Conservation (phyloP, 768 basidiomycete genomes). For the Boletus patriciae region DNA sequence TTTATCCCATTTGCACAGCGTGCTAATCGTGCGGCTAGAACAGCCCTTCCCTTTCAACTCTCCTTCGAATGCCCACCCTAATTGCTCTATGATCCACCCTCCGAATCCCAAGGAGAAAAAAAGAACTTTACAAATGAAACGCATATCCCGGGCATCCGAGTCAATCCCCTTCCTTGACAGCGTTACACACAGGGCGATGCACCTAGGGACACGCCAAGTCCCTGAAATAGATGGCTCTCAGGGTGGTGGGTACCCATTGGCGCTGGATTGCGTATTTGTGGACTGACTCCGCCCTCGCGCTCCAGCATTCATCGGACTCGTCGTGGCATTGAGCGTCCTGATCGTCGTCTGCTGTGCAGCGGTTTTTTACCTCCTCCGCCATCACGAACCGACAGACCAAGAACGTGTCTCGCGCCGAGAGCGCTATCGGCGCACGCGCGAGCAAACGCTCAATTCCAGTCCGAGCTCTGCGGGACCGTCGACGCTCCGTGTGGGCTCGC, state of each 20-base stretch:
- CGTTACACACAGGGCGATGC: not conserved
- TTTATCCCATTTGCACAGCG: not conserved
- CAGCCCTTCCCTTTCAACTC: not conserved
- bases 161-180: not conserved
- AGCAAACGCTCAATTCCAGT: conserved; percentile 15
- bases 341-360: conserved; percentile 53
- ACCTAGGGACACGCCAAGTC: conserved; percentile 29
- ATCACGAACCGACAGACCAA: conserved; percentile 45
- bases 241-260: conserved; percentile 39
- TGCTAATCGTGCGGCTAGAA: not conserved
- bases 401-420: conserved; percentile 39
- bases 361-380: conserved; percentile 56
- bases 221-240: conserved; percentile 53
- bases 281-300: not conserved
- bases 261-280: not conserved
- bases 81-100: not conserved
- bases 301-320: conserved; percentile 59
- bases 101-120: not conserved
- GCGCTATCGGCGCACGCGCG: conserved; percentile 30
- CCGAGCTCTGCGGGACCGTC: conserved; percentile 11
- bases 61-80: not conserved
- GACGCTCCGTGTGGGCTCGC: conserved; percentile 19
- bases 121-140: not conserved
- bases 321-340: conserved; percentile 54
- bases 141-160: not conserved